These are phyloP conservation scores for Pseudopyricularia javanii DNA, from an alignment of 2,329 filamentous ascomycete species.

Conservation along the genomic window DNA sequence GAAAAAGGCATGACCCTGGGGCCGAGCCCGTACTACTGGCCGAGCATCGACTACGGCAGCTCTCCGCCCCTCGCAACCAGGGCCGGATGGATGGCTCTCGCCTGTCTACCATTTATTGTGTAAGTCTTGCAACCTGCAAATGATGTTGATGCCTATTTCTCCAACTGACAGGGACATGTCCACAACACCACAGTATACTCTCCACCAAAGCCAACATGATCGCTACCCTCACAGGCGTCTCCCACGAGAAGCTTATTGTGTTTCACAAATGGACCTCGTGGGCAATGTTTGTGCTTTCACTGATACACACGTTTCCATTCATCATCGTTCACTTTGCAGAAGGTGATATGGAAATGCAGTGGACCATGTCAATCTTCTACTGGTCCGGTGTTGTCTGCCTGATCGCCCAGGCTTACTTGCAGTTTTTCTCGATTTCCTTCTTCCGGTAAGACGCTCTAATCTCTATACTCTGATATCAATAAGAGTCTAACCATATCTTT, in stretches of 20 bases:
- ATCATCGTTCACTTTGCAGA: slow-evolving; percentile 36
- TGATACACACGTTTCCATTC: slow-evolving; percentile 49
- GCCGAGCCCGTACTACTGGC: slow-evolving; percentile 44
- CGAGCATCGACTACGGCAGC: slow-evolving; percentile 31
- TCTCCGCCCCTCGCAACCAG: slow-evolving; percentile 41
- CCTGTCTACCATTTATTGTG: slow-evolving; percentile 37
- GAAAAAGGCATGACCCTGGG: slow-evolving; percentile 32
- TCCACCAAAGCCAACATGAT: slow-evolving; percentile 44
- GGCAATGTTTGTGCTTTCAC: slow-evolving; percentile 41
- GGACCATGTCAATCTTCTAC: slow-evolving; percentile 31
- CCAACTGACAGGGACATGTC: neutral
- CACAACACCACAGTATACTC: slow-evolving; percentile 19
- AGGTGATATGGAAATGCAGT: slow-evolving; percentile 33
- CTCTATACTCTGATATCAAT: neutral
- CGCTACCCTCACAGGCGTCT: slow-evolving; percentile 37
- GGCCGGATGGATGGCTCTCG: slow-evolving; percentile 38
- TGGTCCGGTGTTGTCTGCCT: slow-evolving; percentile 44
- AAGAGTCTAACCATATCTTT: neutral
- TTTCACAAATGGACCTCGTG: slow-evolving; percentile 42
- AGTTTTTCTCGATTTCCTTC: slow-evolving; percentile 35
- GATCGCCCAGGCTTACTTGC: slow-evolving; percentile 40
- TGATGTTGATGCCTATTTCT: no score
- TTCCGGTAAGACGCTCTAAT: slow-evolving; percentile 27
- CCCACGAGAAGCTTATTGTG: slow-evolving; percentile 44
- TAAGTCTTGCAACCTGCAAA: slow-evolving; percentile 5